phyloP scores from a whole-genome alignment of 192 early-diverging fungal species.

The Tieghemiomyces parasiticus region DNA sequence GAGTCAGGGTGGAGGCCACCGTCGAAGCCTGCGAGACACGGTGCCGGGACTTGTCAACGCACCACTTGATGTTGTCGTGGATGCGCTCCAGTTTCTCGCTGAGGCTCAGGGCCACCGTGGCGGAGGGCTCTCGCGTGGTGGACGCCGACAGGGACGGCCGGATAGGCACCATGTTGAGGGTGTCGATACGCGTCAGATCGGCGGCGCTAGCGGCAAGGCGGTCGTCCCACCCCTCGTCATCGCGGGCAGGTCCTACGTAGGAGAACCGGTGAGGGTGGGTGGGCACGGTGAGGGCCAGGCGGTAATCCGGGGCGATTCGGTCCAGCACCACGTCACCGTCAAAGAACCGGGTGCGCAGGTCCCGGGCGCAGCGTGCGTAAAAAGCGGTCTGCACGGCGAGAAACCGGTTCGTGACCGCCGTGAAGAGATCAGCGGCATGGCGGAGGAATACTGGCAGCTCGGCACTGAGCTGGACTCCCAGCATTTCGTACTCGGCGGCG shows the following conservation, averaged over 20 bases:
- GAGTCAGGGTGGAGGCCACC: background rate
- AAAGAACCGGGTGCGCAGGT: background rate
- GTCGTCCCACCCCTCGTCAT: background rate
- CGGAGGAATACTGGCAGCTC: slow-evolving; percentile 5
- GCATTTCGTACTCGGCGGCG: slow-evolving; percentile 6
- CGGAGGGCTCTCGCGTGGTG: background rate
- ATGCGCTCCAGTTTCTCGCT: slow-evolving; percentile 7
- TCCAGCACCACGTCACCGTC: background rate
- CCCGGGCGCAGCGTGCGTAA: slow-evolving; percentile 2
- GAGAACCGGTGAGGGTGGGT: slow-evolving; percentile 1
- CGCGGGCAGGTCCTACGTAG: background rate
- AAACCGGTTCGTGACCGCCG: background rate
- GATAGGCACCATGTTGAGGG: background rate
- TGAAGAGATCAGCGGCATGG: background rate
- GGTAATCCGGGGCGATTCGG: slow-evolving; percentile 7
- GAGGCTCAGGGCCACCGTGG: slow-evolving; percentile 7
- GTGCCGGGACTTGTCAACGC: background rate
- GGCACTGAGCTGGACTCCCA: background rate
- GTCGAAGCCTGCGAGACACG: background rate
- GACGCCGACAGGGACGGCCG: background rate
- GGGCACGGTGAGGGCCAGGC: slow-evolving; percentile 5
- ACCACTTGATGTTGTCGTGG: slow-evolving; percentile 5
- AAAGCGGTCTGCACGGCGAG: background rate
- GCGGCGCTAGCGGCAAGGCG: background rate
- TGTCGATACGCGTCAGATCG: background rate